Evolutionary conservation across 2,329 filamentous ascomycete genomes (phyloP).

Genomic region (Aspergillus caelatus): DNA sequence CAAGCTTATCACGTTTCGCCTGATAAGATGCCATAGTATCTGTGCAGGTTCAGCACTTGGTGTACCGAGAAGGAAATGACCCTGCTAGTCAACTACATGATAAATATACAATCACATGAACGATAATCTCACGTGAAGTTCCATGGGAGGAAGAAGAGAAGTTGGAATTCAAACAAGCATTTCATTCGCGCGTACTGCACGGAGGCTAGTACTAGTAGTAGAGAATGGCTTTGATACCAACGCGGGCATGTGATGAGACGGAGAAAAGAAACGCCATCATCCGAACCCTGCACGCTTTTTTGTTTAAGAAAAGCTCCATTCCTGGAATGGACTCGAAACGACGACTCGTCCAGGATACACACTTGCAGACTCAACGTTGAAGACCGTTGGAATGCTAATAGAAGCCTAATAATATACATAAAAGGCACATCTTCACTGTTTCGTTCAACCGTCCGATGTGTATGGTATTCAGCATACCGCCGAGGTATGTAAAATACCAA

Average conservation of each 20-base stretch:
- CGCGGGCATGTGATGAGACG: not conserved
- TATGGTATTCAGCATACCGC: constrained; percentile 29
- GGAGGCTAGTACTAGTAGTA: not conserved
- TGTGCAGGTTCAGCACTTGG: not conserved
- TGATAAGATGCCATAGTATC: not conserved
- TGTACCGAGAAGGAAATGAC: not conserved
- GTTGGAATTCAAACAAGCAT: not conserved
- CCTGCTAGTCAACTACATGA: not conserved
- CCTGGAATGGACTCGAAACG: not conserved
- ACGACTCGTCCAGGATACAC: not conserved
- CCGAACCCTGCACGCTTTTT: not conserved
- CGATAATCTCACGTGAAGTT: not conserved
- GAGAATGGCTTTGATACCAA: not conserved
- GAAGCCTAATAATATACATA: not conserved
- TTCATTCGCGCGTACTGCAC: not conserved
- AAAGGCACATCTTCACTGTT: not conserved
- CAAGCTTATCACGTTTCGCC: not conserved
- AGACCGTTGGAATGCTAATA: not conserved
- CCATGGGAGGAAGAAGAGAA: not conserved
- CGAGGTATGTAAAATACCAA: constrained; percentile 9
- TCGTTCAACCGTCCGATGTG: not conserved
- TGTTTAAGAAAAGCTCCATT: not conserved
- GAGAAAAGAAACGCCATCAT: not conserved
- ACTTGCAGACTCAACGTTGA: not conserved
- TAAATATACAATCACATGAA: not conserved